These are phyloP conservation scores for Symbiodinium pilosum DNA, from an alignment of 73 alveolate genomes.

Conservation along the genomic window DNA sequence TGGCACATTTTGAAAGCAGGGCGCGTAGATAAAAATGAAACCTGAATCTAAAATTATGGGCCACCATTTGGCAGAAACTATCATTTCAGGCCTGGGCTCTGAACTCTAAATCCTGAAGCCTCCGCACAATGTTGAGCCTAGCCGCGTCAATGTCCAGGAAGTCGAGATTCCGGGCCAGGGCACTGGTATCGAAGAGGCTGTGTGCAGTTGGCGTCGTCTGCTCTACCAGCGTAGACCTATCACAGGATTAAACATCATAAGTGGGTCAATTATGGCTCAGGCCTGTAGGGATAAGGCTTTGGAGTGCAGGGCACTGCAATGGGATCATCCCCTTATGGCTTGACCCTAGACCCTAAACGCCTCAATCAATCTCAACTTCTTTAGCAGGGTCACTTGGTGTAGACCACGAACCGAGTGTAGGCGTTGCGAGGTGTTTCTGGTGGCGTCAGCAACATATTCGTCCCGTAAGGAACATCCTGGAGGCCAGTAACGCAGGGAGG, in stretches of 20 bases:
- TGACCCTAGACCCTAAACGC: too few relatives aligned
- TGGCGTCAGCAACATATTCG: conserved; percentile 39
- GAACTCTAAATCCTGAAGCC: too few relatives aligned
- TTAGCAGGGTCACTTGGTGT: conserved; percentile 41
- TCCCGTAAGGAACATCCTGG: conserved; percentile 57
- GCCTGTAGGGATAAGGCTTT: too few relatives aligned
- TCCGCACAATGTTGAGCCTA: neutral
- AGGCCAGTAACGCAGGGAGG: too few relatives aligned
- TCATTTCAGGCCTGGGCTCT: neutral
- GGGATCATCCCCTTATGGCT: too few relatives aligned
- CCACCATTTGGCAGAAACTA: neutral
- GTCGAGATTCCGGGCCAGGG: conserved; percentile 52
- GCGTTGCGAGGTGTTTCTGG: conserved; percentile 61
- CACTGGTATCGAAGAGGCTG: conserved; percentile 53
- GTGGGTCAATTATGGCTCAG: too few relatives aligned
- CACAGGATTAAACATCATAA: too few relatives aligned
- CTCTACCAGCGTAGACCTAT: conserved; percentile 65
- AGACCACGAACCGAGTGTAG: conserved; percentile 84
- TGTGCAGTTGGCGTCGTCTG: conserved; percentile 61
- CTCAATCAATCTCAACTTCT: too few relatives aligned
- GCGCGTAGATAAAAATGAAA: too few relatives aligned
- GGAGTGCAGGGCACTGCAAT: too few relatives aligned
- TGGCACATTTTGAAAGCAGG: too few relatives aligned
- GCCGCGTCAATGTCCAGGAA: conserved; percentile 62
- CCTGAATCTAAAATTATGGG: too few relatives aligned